phyloP scores from a whole-genome alignment of 169 alveolate genomes.

The Ichthyophthirius multifiliis region DNA sequence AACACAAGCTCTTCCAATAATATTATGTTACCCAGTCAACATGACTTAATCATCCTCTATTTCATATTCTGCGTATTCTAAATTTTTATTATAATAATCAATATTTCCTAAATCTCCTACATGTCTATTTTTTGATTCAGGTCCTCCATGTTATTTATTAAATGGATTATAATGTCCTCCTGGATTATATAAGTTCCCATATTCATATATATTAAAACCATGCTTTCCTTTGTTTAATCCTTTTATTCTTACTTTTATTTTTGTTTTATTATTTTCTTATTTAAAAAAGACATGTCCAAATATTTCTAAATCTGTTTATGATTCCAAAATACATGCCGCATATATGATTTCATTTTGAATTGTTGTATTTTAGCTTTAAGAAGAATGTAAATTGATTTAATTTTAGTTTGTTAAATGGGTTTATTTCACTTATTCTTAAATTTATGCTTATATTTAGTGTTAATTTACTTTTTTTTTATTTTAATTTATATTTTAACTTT shows the following conservation, averaged over 20 bases:
- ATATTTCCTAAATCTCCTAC: constrained; percentile 71
- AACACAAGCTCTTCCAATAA: constrained; percentile 67
- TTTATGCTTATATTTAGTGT: no score
- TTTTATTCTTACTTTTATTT: constrained; percentile 48
- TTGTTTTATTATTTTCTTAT: constrained; percentile 38
- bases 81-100: constrained; percentile 15
- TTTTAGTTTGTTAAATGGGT: no score
- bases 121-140: constrained; percentile 60
- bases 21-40: constrained; percentile 35
- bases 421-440: no score
- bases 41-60: constrained; percentile 14
- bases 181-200: constrained; percentile 67
- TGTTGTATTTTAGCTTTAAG: no score
- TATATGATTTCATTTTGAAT: no score
- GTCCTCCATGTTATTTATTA: constrained; percentile 58
- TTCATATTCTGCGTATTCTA: constrained; percentile 32
- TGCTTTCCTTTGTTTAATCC: constrained; percentile 59
- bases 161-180: constrained; percentile 72
- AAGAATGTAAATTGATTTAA: no score
- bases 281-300: constrained; percentile 57
- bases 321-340: constrained; percentile 58
- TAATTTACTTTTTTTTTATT: no score
- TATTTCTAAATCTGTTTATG: constrained; percentile 52
- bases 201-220: constrained; percentile 69
- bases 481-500: no score